A percentile compares a stretch with the other conserved stretches of the same genome.
These are phyloP conservation scores for Ophiosphaerella narmari DNA, from an alignment of 2,329 filamentous ascomycete genomes.

Conservation along the genomic window DNA sequence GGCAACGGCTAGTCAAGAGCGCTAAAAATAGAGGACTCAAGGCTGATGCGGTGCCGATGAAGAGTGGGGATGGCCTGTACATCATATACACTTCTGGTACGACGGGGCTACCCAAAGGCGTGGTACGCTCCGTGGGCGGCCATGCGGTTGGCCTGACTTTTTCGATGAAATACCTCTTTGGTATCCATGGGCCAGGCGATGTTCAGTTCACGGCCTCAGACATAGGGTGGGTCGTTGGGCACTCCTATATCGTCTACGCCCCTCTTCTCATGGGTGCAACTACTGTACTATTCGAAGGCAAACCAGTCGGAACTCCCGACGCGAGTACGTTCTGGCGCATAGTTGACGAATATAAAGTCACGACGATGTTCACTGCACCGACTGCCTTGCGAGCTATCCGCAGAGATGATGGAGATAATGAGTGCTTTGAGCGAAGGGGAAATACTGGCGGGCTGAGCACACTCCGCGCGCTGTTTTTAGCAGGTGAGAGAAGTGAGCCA, in stretches of 20 bases:
- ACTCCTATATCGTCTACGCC: slow-evolving; percentile 80
- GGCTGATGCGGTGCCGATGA: slow-evolving; percentile 77
- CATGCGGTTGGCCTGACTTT: slow-evolving; percentile 85
- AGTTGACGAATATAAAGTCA: slow-evolving; percentile 82
- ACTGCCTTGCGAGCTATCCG: slow-evolving; percentile 86
- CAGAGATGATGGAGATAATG: slow-evolving; percentile 79
- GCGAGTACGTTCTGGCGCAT: slow-evolving; percentile 88
- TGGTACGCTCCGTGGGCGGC: slow-evolving; percentile 79
- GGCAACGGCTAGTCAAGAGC: slow-evolving; percentile 76
- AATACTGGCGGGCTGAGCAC: slow-evolving; percentile 70
- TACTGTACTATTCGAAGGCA: slow-evolving; percentile 91
- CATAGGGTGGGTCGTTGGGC: slow-evolving; percentile 88
- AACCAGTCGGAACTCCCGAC: slow-evolving; percentile 86
- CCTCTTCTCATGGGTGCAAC: slow-evolving; percentile 84
- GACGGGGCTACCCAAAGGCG: slow-evolving; percentile 81
- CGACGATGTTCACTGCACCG: slow-evolving; percentile 78
- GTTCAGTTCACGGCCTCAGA: slow-evolving; percentile 82
- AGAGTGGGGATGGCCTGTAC: slow-evolving; percentile 79
- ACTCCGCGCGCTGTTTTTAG: slow-evolving; percentile 78
- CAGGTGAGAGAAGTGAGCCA: slow-evolving; percentile 87
- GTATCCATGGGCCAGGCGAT: slow-evolving; percentile 80
- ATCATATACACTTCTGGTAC: slow-evolving; percentile 89
- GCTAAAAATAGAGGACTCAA: slow-evolving; percentile 69
- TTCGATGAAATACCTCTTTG: slow-evolving; percentile 81
- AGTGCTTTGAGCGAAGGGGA: slow-evolving; percentile 66